Percentiles rank a stretch among this genome's conserved stretches.
These are phyloP conservation scores for Yamadazyma friedrichii DNA, from an alignment of 1,139 yeast species.

Conservation along the genomic window DNA sequence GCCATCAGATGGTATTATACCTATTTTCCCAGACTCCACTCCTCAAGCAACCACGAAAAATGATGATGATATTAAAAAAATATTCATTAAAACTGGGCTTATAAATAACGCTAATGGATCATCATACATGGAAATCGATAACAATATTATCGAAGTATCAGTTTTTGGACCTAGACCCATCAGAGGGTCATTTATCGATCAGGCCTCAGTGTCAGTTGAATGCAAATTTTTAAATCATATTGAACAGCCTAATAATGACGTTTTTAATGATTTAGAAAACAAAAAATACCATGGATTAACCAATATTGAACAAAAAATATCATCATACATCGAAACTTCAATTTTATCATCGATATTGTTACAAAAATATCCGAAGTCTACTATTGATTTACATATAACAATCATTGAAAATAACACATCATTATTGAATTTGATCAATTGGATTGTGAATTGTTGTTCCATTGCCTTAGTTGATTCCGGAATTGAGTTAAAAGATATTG, in stretches of 20 bases:
- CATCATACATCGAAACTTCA: conserved; percentile 58
- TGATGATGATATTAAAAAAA: conserved; percentile 27
- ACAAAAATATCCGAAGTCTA: conserved; percentile 82
- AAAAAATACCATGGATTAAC: conserved; percentile 40
- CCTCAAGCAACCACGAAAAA: conserved; percentile 10
- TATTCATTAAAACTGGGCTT: conserved; percentile 57
- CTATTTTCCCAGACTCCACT: conserved; percentile 18
- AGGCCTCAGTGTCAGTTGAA: conserved; percentile 69
- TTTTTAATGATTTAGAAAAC: conserved; percentile 20
- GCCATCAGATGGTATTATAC: conserved; percentile 55
- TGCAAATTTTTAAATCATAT: conserved; percentile 58
- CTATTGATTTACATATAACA: conserved; percentile 77
- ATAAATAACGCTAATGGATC: conserved; percentile 83
- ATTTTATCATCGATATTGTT: conserved; percentile 62
- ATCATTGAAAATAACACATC: conserved; percentile 44
- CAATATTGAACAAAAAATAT: conserved; percentile 49
- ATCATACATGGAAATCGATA: conserved; percentile 68
- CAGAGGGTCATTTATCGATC: conserved; percentile 68
- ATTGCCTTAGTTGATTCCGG: conserved; percentile 83
- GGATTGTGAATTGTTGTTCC: conserved; percentile 59
- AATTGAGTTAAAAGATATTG: conserved; percentile 74
- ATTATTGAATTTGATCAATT: conserved; percentile 39
- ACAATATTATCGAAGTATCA: conserved; percentile 62
- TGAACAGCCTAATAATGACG: conserved; percentile 33
- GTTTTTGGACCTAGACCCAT: conserved; percentile 91